Conservation (phyloP, 2,329 filamentous ascomycete species). For the Tolypocladium cylindrosporum region DNA sequence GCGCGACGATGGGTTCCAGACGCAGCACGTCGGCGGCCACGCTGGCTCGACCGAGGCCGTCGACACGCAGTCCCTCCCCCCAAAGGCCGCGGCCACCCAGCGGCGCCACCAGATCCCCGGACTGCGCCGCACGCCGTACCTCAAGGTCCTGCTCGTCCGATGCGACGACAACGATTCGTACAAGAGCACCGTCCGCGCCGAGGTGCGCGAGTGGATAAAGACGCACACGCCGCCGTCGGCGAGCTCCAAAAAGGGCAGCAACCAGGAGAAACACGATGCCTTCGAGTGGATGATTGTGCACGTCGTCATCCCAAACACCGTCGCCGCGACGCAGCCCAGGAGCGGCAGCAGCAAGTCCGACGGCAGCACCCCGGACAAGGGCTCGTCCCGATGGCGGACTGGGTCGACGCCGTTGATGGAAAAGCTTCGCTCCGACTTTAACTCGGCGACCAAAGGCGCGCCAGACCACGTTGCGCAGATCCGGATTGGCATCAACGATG, state of each 20-base stretch:
- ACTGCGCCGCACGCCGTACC: slow-evolving; percentile 81
- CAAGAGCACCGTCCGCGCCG: slow-evolving; percentile 66
- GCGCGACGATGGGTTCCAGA: slow-evolving; percentile 51
- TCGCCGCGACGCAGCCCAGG: slow-evolving; percentile 68
- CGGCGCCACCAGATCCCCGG: slow-evolving; percentile 93
- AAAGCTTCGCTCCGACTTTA: slow-evolving; percentile 85
- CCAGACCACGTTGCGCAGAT: slow-evolving; percentile 79
- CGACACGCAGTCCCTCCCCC: slow-evolving; percentile 22
- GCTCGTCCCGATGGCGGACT: slow-evolving; percentile 65
- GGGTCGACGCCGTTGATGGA: slow-evolving; percentile 78
- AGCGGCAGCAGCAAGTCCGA: slow-evolving; percentile 43
- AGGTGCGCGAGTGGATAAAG: slow-evolving; percentile 88
- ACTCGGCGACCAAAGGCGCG: slow-evolving; percentile 57
- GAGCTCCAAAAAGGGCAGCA: slow-evolving; percentile 45
- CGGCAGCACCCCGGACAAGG: slow-evolving; percentile 53
- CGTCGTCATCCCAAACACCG: slow-evolving; percentile 79
- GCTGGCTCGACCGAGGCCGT: slow-evolving; percentile 26
- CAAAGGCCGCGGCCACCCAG: slow-evolving; percentile 21
- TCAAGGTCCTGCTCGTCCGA: slow-evolving; percentile 80
- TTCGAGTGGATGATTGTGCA: slow-evolving; percentile 94
- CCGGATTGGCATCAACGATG: slow-evolving; percentile 61
- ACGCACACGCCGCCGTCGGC: slow-evolving; percentile 52
- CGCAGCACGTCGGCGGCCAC: slow-evolving; percentile 38
- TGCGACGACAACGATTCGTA: slow-evolving; percentile 96
- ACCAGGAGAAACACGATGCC: slow-evolving; percentile 88